These are phyloP conservation scores for Colletotrichum salicis DNA, from an alignment of 2,329 filamentous ascomycete genomes.

Conservation along the genomic window DNA sequence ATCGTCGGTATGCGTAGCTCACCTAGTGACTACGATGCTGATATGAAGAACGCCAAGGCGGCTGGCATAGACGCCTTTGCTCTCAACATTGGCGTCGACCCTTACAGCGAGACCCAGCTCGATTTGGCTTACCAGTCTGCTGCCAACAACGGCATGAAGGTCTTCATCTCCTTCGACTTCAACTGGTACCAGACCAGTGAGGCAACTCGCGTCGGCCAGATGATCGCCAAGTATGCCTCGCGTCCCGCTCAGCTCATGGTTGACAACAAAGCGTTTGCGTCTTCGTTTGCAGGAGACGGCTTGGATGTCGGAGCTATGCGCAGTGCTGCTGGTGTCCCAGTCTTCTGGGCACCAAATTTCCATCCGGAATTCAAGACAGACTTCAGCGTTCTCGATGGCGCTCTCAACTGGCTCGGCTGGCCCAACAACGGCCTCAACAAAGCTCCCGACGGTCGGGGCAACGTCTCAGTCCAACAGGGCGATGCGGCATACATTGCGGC, in stretches of 20 bases:
- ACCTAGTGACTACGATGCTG: background rate
- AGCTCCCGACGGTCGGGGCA: constrained; percentile 52
- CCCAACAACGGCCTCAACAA: constrained; percentile 58
- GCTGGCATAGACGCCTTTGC: constrained; percentile 57
- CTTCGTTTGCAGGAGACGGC: constrained; percentile 62
- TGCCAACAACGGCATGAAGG: constrained; percentile 58
- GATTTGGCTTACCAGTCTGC: constrained; percentile 61
- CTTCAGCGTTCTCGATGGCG: constrained; percentile 53
- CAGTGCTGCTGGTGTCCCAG: constrained; percentile 52
- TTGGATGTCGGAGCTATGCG: constrained; percentile 55
- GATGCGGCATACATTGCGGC: constrained; percentile 48
- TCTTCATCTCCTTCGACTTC: constrained; percentile 59
- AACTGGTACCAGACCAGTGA: background rate
- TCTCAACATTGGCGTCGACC: constrained; percentile 60
- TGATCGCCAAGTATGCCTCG: constrained; percentile 56
- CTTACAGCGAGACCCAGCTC: constrained; percentile 57
- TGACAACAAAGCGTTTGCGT: constrained; percentile 53
- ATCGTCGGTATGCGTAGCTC: background rate
- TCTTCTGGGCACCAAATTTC: constrained; percentile 63
- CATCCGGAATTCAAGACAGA: constrained; percentile 48
- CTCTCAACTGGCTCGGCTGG: constrained; percentile 60
- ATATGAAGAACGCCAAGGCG: background rate
- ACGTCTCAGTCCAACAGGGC: background rate
- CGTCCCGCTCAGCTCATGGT: constrained; percentile 57
- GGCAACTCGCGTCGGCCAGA: background rate